Base-by-base conservation (phyloP, 352 stramenopile species). In the Globisporangium yorkense region DNA sequence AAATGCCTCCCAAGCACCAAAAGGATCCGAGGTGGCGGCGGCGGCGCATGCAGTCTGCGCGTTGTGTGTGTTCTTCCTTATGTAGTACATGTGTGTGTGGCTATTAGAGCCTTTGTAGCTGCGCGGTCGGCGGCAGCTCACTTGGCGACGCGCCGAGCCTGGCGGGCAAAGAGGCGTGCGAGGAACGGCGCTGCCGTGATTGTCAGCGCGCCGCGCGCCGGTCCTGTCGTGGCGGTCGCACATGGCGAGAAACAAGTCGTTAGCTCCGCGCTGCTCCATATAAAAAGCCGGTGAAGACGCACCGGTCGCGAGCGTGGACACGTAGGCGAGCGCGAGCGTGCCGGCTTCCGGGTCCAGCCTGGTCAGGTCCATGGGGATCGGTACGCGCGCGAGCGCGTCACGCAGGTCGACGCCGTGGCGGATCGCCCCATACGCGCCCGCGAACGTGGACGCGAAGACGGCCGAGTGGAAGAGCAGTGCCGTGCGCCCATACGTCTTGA, bases 371-470 rank as follows among this genome's bases (percentile, higher is more conserved):
- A 94, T 68, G 37, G 37, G 37, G 62, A 92, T 88, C 2, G 84
- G 84, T 27, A 92, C 62, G 46, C 72, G 75, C 57, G 72, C 65
- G 21, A 87, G 68, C 43, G 77, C 51, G 18, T 71, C 59, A 43
- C 85, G 65, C 27, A 94, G 68, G 49, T 94, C 72, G 18, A 90
- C 55, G 56, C 84, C 84, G 54, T 81, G 66, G 48, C 75, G 68
- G 57, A 94, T 89, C 37, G 79, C 79, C 4, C 66, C 68, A 56
- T 90, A 94, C 21, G 77, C 84, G 46, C 81, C 89, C 1, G 80
- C 83, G 63, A 99, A 97, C 63, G 98, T 98, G 18, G 95, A 89
- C 7, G 87, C 90, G 77, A 99, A 99, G 45, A 95, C 64, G 61
- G 92, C 96, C 21, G 94, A 85, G 54, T 97, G 68, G 52, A 97